Conservation (phyloP, 2,329 filamentous ascomycete species). For the Trichoderma atroviride region DNA sequence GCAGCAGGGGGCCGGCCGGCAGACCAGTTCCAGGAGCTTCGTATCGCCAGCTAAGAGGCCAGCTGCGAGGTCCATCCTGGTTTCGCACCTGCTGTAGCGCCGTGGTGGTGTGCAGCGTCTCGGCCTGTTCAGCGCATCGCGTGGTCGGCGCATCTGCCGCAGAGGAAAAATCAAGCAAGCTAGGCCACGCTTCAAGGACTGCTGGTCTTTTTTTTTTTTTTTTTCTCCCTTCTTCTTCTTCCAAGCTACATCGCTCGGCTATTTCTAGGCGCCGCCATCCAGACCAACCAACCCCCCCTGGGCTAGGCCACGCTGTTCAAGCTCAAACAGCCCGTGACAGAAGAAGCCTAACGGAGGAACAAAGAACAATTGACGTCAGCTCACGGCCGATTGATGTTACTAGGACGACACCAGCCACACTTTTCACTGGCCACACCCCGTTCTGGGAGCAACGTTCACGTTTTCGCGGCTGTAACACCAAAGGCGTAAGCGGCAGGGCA, state of each 20-base stretch:
- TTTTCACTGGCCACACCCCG: constrained; percentile 19
- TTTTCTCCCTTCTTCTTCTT: neutral
- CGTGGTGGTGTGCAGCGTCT: constrained; percentile 18
- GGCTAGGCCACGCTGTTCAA: neutral
- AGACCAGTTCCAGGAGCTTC: constrained; percentile 21
- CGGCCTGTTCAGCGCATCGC: neutral
- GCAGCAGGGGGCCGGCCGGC: constrained; percentile 22
- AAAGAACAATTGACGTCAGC: constrained; percentile 26
- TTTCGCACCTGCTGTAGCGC: constrained; percentile 10
- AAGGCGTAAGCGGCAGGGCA: constrained; percentile 1
- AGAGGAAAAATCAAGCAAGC: neutral
- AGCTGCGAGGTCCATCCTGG: constrained; percentile 10
- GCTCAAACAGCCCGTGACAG: neutral
- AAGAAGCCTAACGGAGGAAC: neutral
- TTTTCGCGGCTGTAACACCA: constrained; percentile 12
- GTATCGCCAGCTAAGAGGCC: constrained; percentile 17
- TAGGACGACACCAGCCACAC: constrained; percentile 22
- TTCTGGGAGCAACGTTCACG: constrained; percentile 12
- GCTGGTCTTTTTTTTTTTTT: neutral
- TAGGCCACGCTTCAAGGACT: neutral
- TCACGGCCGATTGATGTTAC: constrained; percentile 20
- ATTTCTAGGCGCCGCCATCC: neutral
- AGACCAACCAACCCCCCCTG: neutral
- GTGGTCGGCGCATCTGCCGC: neutral
- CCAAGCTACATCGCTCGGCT: neutral